Percentiles rank a stretch among this genome's conserved stretches.
These are phyloP conservation scores for Eucalyptus cloeziana DNA, from an alignment of 345 rosid genomes.

Conservation along the genomic window DNA sequence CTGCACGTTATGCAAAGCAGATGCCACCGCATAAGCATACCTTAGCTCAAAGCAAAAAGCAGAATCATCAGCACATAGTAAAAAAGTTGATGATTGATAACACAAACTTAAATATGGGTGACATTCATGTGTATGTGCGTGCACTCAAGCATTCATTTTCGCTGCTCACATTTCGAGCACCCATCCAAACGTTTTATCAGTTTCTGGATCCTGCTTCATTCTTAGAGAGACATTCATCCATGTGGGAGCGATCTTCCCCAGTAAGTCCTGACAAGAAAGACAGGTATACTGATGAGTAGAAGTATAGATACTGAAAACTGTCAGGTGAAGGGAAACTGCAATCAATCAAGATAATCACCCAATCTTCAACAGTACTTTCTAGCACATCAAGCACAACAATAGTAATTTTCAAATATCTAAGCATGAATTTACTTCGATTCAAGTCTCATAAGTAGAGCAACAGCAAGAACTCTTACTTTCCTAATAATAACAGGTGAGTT, in stretches of 20 bases:
- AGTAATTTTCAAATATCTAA: neutral
- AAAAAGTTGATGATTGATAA: neutral
- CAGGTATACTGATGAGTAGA: neutral
- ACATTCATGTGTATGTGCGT: neutral
- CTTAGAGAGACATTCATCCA: conserved; percentile 93
- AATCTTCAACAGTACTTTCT: neutral
- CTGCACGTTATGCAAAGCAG: conserved; percentile 88
- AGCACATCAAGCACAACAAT: neutral
- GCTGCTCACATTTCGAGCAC: conserved; percentile 88
- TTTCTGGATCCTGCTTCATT: conserved; percentile 93
- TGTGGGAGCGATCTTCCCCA: conserved; percentile 88
- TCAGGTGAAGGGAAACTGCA: neutral
- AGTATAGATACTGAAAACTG: neutral
- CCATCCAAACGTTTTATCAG: conserved; percentile 97
- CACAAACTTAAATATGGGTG: neutral
- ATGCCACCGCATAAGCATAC: conserved; percentile 98
- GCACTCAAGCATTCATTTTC: neutral
- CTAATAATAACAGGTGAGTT: conserved; percentile 43
- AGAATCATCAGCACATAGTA: neutral
- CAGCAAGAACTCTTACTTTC: conserved; percentile 11
- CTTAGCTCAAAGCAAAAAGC: conserved; percentile 17
- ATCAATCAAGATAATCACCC: neutral
- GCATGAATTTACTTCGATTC: neutral
- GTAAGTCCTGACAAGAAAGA: conserved; percentile 35
- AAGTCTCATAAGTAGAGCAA: neutral